A percentile compares a stretch with the other conserved stretches of the same genome.
Evolutionary conservation across 1,284 basidiomycete species (phyloP).

Genomic region (Stereum hirsutum): DNA sequence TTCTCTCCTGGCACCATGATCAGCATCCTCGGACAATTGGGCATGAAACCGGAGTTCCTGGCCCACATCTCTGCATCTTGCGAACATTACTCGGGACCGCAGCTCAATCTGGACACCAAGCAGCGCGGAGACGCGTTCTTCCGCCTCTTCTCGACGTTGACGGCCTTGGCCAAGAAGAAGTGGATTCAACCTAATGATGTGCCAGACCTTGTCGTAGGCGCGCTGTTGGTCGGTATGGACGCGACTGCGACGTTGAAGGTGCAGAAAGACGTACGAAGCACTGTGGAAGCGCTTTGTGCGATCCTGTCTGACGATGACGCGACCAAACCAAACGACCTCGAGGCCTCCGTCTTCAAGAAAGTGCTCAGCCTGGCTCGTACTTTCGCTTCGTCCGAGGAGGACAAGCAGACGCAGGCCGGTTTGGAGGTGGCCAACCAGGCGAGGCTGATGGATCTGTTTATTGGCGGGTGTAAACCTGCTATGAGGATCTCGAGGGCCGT

Average conservation of each 20-base stretch:
- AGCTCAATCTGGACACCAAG: slow-evolving; percentile 1
- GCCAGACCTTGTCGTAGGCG: slow-evolving; percentile 35
- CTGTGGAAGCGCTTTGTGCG: slow-evolving; percentile 35
- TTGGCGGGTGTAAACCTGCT: slow-evolving; percentile 37
- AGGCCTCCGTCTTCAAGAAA: not conserved
- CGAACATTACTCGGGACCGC: not conserved
- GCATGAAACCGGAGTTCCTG: slow-evolving; percentile 6
- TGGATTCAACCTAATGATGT: slow-evolving; percentile 29
- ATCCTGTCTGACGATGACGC: slow-evolving; percentile 21
- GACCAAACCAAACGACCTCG: slow-evolving; percentile 7
- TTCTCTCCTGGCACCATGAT: slow-evolving; percentile 4
- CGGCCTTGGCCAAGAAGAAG: slow-evolving; percentile 23
- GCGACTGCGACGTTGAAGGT: slow-evolving; percentile 32
- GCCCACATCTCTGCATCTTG: not conserved
- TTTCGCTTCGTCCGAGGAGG: not conserved
- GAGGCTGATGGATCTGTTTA: slow-evolving; percentile 40
- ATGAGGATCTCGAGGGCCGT: slow-evolving; percentile 47
- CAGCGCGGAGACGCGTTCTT: slow-evolving; percentile 23
- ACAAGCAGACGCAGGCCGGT: slow-evolving; percentile 23
- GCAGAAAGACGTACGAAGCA: slow-evolving; percentile 31
- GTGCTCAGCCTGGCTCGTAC: not conserved
- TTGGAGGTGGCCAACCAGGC: slow-evolving; percentile 35
- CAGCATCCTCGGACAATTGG: slow-evolving; percentile 6
- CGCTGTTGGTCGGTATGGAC: slow-evolving; percentile 53
- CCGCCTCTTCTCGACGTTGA: slow-evolving; percentile 34